Percentiles rank a stretch among this genome's conserved stretches.
Evolutionary conservation across 768 basidiomycete species (phyloP).

Genomic region (Leucocoprinus leucothites): DNA sequence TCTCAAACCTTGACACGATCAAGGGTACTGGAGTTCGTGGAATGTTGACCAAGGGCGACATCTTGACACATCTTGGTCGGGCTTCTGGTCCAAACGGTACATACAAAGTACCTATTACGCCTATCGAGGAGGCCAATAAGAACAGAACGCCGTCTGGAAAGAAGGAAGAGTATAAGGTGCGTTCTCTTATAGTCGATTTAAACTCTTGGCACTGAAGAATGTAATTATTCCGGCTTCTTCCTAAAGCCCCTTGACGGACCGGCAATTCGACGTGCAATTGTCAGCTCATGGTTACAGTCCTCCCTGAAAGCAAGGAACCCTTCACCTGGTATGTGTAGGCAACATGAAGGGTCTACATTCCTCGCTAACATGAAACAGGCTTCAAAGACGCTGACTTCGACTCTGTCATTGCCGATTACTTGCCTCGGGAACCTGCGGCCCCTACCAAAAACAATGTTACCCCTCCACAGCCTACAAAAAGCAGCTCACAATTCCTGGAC

Average conservation of each 20-base stretch:
- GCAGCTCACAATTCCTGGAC: conserved; percentile 35
- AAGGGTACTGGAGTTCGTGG: conserved; percentile 89
- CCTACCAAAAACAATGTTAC: conserved; percentile 14
- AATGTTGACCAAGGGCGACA: conserved; percentile 96
- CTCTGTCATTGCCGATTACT: conserved; percentile 72
- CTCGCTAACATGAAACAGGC: conserved; percentile 23
- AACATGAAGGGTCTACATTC: background rate
- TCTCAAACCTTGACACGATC: conserved; percentile 62
- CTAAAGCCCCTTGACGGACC: conserved; percentile 55
- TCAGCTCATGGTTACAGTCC: conserved; percentile 53
- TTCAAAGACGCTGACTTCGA: conserved; percentile 58
- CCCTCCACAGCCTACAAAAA: conserved; percentile 20
- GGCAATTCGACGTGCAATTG: conserved; percentile 63
- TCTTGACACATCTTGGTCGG: conserved; percentile 81
- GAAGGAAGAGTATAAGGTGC: conserved; percentile 32
- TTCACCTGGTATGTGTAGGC: conserved; percentile 33
- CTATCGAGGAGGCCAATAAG: conserved; percentile 30
- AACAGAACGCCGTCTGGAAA: conserved; percentile 30
- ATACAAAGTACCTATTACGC: conserved; percentile 47
- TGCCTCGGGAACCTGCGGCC: conserved; percentile 33
- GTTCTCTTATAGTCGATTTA: background rate
- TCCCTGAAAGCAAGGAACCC: conserved; percentile 47
- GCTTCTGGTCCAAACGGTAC: conserved; percentile 77
- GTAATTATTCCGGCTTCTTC: background rate
- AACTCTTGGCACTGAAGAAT: background rate